phyloP scores from a whole-genome alignment of 208 protist genomes.

The Kentomonas sorsogonicus region DNA sequence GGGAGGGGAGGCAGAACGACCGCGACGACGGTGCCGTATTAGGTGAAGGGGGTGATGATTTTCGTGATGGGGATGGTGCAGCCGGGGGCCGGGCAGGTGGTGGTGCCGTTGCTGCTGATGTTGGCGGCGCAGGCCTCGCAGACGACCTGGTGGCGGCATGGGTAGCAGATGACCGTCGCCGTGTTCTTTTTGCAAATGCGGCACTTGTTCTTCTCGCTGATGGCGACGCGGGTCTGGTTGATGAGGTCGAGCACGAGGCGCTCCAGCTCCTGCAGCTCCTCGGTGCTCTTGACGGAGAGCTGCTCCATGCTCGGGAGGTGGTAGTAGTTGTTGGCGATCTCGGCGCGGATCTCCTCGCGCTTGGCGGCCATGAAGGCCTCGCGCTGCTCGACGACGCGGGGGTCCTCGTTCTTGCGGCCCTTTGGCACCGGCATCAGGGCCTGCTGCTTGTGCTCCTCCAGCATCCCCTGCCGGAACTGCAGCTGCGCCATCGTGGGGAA shows the following conservation, averaged over 20 bases:
- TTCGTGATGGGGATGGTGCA: conserved; percentile 51
- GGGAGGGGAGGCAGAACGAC: not conserved
- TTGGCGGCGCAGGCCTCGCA: conserved; percentile 75
- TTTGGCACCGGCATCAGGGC: conserved; percentile 44
- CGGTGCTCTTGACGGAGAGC: conserved; percentile 37
- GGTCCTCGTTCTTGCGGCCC: conserved; percentile 50
- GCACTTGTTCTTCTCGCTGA: conserved; percentile 84
- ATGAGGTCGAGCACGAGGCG: conserved; percentile 76
- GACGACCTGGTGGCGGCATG: conserved; percentile 87
- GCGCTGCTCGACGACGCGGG: conserved; percentile 25
- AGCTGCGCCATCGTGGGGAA: conserved; percentile 75
- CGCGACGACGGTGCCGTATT: conserved; percentile 15
- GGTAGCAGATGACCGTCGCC: conserved; percentile 86
- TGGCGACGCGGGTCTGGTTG: conserved; percentile 56
- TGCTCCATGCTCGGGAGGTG: conserved; percentile 54
- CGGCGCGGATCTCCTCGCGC: conserved; percentile 24
- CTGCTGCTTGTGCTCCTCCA: conserved; percentile 85
- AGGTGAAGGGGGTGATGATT: conserved; percentile 74
- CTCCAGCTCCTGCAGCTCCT: conserved; percentile 82
- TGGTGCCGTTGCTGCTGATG: conserved; percentile 19
- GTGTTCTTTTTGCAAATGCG: conserved; percentile 65
- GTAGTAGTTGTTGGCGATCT: conserved; percentile 59
- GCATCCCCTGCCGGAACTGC: conserved; percentile 76
- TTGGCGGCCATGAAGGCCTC: conserved; percentile 36
- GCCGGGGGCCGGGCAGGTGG: conserved; percentile 53